Evolutionary conservation across 1,139 yeast species (phyloP).

Genomic region (Meyerozyma sp.): DNA sequence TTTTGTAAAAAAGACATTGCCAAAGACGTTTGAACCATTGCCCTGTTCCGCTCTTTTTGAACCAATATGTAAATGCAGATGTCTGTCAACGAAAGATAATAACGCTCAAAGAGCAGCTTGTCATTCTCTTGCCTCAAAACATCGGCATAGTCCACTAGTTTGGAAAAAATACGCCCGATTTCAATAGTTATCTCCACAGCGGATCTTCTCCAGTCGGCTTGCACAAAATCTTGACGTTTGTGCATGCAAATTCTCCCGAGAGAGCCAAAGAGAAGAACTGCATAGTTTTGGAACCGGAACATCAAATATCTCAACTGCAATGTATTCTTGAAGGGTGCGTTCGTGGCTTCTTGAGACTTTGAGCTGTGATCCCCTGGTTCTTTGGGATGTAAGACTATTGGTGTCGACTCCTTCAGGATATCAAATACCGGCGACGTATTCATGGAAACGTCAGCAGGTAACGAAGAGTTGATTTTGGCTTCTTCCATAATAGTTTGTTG

Average conservation of each 20-base stretch:
- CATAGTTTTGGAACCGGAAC: conserved; percentile 46
- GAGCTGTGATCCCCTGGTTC: conserved; percentile 27
- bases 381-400: conserved; percentile 30
- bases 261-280: conserved; percentile 35
- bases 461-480: conserved; percentile 36
- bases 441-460: conserved; percentile 45
- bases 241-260: conserved; percentile 39
- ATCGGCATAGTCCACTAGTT: conserved; percentile 16
- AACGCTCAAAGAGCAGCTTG: conserved; percentile 5
- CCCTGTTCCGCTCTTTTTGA: conserved; percentile 28
- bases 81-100: conserved; percentile 15
- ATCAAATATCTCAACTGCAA: conserved; percentile 49
- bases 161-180: conserved; percentile 27
- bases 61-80: conserved; percentile 20
- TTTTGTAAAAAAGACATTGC: conserved; percentile 43
- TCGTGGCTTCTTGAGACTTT: conserved; percentile 31
- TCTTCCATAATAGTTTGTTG: conserved; percentile 55
- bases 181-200: conserved; percentile 37
- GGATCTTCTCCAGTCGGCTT: conserved; percentile 27
- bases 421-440: conserved; percentile 34
- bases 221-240: conserved; percentile 37
- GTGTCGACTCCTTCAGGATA: conserved; percentile 25
- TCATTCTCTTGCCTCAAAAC: conserved; percentile 14
- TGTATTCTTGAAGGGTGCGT: conserved; percentile 57
- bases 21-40: conserved; percentile 36